Base-by-base conservation (phyloP, 1,284 basidiomycete genomes). In the Chondrostereum purpureum region DNA sequence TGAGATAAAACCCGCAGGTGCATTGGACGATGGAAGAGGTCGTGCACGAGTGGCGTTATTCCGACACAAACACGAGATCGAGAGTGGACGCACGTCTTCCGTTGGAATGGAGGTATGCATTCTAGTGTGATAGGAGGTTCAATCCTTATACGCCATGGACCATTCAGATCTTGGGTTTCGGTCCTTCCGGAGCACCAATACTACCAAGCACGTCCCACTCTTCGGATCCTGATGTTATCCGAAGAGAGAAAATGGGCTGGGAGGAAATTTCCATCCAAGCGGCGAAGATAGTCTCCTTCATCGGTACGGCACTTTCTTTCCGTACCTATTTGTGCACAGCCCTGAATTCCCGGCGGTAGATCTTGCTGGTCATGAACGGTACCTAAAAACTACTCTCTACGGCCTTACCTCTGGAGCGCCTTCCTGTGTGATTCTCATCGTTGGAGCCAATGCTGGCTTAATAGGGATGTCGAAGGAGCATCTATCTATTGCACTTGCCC, bases 391-490 rank as follows among this genome's bases (percentile, higher is more conserved):
- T 0, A 99, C 95, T 4, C 69, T 99, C 38, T 97, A 95, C 55
- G 95, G 95, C 1, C 67, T 98, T 49, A 96, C 94, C 0, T 95
- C 93, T 5, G 92, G 91, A 23, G 83, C 92, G 1, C 93, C 95
- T 1, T 96, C 96, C 46, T 96, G 93, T 63, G 92, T 97, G 13
- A 83, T 98, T 53, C 73, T 99, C 43, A 95, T 97, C 71, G 90
- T 99, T 10, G 96, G 94, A 21, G 94, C 84, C 1, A 99, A 99
- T 61, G 95, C 96, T 1, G 86, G 87, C 5, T 64, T 99, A 41
- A 96, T 98, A 48, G 96, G 96, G 39, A 98, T 98, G 95, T 93
- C 90, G 20, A 97, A 98, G 63, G 92, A 95, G 62, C 95, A 98
- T 64, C 71, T 98, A 11, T 92, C 95, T 1, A 94, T 99, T 46